Percentiles rank a stretch among this genome's conserved stretches.
These are phyloP conservation scores for Trichoderma koningii DNA, from an alignment of 2,329 filamentous ascomycete species.

Conservation along the genomic window DNA sequence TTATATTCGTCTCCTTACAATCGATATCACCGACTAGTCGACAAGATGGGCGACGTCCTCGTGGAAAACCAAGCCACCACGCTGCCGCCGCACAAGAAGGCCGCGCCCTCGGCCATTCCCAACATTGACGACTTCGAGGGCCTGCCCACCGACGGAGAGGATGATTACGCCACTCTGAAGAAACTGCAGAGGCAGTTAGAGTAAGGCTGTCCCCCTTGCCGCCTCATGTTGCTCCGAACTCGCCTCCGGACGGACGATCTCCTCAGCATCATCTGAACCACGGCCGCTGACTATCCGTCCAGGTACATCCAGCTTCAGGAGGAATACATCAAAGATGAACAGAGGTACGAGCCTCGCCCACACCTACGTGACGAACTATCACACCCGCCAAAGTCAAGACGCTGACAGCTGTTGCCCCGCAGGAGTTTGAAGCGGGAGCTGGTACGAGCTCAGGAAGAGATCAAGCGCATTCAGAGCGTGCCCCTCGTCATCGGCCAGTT, in stretches of 20 bases:
- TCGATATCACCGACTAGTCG: slow-evolving; percentile 25
- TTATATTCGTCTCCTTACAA: neutral
- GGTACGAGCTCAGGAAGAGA: slow-evolving; percentile 96
- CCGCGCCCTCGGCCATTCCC: slow-evolving; percentile 76
- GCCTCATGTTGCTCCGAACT: neutral
- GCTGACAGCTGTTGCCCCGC: slow-evolving; percentile 31
- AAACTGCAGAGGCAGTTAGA: slow-evolving; percentile 95
- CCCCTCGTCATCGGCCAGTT: slow-evolving; percentile 98
- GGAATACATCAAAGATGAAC: slow-evolving; percentile 99
- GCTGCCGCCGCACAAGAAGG: slow-evolving; percentile 77
- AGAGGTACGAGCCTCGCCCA: slow-evolving; percentile 60
- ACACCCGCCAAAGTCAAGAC: neutral
- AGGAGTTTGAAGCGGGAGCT: slow-evolving; percentile 96
- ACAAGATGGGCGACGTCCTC: slow-evolving; percentile 79
- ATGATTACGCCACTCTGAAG: slow-evolving; percentile 95
- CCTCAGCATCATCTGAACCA: slow-evolving; percentile 13
- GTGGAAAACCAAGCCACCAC: slow-evolving; percentile 79
- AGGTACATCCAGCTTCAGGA: slow-evolving; percentile 97
- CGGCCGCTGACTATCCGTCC: slow-evolving; percentile 33
- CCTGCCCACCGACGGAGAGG: slow-evolving; percentile 74
- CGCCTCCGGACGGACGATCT: neutral
- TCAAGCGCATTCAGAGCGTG: slow-evolving; percentile 98
- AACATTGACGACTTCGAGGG: slow-evolving; percentile 91
- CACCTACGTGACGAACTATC: neutral
- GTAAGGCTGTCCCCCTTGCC: slow-evolving; percentile 48